Percentiles rank a stretch among this genome's conserved stretches.
These are phyloP conservation scores for Tremella mesenterica DNA, from an alignment of 768 basidiomycete species.

Conservation along the genomic window DNA sequence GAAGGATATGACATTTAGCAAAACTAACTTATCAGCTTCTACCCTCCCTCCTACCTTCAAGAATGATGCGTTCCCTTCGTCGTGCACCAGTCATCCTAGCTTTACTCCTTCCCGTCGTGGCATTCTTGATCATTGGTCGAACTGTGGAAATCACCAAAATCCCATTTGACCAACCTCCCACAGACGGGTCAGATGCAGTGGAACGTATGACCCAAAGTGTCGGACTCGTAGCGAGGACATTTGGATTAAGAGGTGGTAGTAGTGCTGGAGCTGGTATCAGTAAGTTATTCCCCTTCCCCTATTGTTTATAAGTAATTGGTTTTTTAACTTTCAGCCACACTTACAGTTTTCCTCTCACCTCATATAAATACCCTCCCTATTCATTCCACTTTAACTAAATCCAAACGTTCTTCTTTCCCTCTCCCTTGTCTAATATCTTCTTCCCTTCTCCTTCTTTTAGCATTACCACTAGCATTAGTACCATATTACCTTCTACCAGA, in stretches of 20 bases:
- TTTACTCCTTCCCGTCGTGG: conserved; percentile 35
- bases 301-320: neutral
- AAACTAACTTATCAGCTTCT: conserved; percentile 17
- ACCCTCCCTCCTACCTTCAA: conserved; percentile 31
- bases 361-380: conserved; percentile 41
- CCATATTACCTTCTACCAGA: conserved; percentile 41
- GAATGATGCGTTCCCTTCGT: conserved; percentile 21
- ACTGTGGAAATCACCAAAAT: conserved; percentile 41
- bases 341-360: conserved; percentile 38
- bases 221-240: conserved; percentile 7
- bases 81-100: conserved; percentile 23
- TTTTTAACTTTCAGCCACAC: conserved; percentile 22
- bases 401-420: conserved; percentile 36
- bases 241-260: conserved; percentile 20
- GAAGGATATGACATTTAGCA: too few relatives aligned
- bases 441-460: conserved; percentile 23
- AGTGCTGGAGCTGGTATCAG: conserved; percentile 40
- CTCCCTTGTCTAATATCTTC: conserved; percentile 32
- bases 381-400: conserved; percentile 26
- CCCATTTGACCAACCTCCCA: too few relatives aligned
- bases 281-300: conserved; percentile 11
- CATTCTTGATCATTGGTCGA: conserved; percentile 40
- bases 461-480: conserved; percentile 38
- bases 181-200: conserved; percentile 8
- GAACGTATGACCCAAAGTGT: conserved; percentile 2